Conservation (phyloP, 306 rosid species). For the Cicer pinnatifidum region DNA sequence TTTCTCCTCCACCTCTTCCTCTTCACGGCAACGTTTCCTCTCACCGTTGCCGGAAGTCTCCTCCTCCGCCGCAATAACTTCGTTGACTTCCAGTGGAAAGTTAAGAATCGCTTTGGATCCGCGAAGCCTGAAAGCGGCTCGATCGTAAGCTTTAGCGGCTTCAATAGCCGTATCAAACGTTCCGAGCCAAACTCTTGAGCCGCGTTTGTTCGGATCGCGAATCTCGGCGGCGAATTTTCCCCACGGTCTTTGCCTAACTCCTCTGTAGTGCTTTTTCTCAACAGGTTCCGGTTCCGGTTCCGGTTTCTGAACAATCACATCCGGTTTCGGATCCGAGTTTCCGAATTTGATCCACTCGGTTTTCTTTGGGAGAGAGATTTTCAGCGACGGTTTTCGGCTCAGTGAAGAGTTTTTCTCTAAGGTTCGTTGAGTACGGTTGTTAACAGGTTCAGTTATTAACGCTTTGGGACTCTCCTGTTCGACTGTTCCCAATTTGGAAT, state of each 20-base stretch:
- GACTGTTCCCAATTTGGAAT: slow-evolving; percentile 51
- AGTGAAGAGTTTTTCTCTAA: slow-evolving; percentile 30
- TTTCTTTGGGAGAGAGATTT: slow-evolving; percentile 62
- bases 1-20: slow-evolving; percentile 44
- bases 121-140: slow-evolving; percentile 79
- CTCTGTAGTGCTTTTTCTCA: slow-evolving; percentile 64
- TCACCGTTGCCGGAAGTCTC: slow-evolving; percentile 7
- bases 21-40: slow-evolving; percentile 57
- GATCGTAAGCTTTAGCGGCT: slow-evolving; percentile 85
- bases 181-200: slow-evolving; percentile 85
- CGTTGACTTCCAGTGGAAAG: slow-evolving; percentile 64
- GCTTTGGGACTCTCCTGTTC: slow-evolving; percentile 42
- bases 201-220: slow-evolving; percentile 77
- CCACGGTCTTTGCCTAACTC: slow-evolving; percentile 85
- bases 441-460: background rate
- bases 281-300: slow-evolving; percentile 3
- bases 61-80: background rate
- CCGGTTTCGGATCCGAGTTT: slow-evolving; percentile 34
- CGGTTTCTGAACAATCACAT: background rate
- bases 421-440: background rate
- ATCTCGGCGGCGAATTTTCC: slow-evolving; percentile 91
- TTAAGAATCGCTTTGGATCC: slow-evolving; percentile 86
- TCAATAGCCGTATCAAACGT: slow-evolving; percentile 80
- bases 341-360: slow-evolving; percentile 73
- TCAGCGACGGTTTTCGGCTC: slow-evolving; percentile 60